Base-by-base conservation (phyloP, 1,284 basidiomycete genomes). In the Meira nashicola region DNA sequence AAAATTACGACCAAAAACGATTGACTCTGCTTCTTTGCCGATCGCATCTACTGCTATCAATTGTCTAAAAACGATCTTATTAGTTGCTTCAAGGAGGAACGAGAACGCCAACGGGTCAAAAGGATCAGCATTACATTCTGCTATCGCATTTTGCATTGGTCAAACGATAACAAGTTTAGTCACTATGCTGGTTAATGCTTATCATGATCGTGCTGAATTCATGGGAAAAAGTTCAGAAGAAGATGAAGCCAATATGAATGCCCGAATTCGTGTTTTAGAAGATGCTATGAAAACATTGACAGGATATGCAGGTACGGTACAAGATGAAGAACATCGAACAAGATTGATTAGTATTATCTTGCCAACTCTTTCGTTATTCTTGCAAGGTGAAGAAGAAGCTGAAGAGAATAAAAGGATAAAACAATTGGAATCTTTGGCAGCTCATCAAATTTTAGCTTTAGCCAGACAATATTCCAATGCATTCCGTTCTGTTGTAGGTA, bases 401-500 rank as follows among this genome's bases (percentile, higher is more conserved):
- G 41, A 43, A 40, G 39, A 40, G n/a, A 91, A 93, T 0, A 87
- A 53, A 54, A 21, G 38, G 37, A 19, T 19, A 15, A 54, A 54
- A 54, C 19, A 41, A 37, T 5, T 25, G 25, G n/a, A 44, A 37
- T 47, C 14, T 14, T 11, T 86, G 1, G 83, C 90, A n/a, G 78
- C 83, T 9, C 89, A 92, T 57, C 79, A 53, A 21, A 41, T 96
- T 3, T 81, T 97, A 17, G 80, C 83, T 2, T 86, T 92, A 52
- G 93, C 92, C 0, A 84, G 88, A 0, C 80, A 83, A 0, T 84
- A 87, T 2, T 89, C 92, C 0, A 78, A 81, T 2, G 84, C 88
- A 15, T 96, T 97, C 84, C 92, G 90, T 77, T 89, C 92, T 52
- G 91, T 89, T 1, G 88, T 89, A 2, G 83, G 81, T 2, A 85